phyloP scores from a whole-genome alignment of 495 filamentous ascomycete genomes.

The Daldinia grandis region DNA sequence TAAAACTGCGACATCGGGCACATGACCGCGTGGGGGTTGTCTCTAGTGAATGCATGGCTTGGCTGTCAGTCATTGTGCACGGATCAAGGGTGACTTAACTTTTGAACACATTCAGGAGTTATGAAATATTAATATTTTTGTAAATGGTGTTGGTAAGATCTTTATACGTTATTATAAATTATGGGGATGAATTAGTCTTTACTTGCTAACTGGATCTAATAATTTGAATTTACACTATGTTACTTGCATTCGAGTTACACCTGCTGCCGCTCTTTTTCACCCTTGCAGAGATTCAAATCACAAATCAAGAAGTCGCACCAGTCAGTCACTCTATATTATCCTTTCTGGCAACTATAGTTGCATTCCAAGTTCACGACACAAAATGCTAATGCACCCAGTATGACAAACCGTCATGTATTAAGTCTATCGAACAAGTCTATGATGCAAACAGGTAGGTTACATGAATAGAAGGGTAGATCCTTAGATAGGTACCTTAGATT shows the following conservation, averaged over 20 bases:
- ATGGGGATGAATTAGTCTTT: too few relatives aligned
- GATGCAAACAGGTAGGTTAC: not conserved
- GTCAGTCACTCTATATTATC: too few relatives aligned
- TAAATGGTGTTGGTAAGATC: not conserved
- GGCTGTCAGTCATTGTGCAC: not conserved
- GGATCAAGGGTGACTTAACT: not conserved
- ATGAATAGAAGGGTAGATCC: not conserved
- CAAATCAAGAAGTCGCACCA: too few relatives aligned
- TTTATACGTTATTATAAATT: not conserved
- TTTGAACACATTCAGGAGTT: not conserved
- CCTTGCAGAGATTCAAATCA: too few relatives aligned
- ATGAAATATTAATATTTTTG: not conserved
- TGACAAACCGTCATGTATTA: not conserved
- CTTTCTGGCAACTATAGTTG: too few relatives aligned
- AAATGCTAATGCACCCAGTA: not conserved
- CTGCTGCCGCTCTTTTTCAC: too few relatives aligned
- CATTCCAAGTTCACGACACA: not conserved
- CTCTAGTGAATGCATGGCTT: not conserved
- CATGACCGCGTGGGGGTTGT: not conserved
- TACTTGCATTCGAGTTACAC: too few relatives aligned
- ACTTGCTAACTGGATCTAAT: too few relatives aligned
- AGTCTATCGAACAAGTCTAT: not conserved
- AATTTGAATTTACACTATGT: too few relatives aligned
- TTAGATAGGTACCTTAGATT: too few relatives aligned
- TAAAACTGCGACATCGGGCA: not conserved